Base-by-base conservation (phyloP, 164 flowering plant species). In the Cinnamomum chago region DNA sequence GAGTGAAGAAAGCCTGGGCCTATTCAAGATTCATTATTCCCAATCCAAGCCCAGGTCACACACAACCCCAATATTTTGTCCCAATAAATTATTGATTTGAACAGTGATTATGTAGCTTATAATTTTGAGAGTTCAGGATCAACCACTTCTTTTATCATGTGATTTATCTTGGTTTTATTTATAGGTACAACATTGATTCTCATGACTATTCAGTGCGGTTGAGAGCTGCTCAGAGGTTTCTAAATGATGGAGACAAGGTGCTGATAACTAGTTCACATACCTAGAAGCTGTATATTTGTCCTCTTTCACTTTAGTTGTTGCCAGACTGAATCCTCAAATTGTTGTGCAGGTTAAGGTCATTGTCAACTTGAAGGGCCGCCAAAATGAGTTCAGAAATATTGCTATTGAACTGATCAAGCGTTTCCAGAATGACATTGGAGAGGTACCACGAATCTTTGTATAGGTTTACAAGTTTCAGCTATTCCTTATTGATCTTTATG, bases 171-270 rank as follows among this genome's bases (percentile, higher is more conserved):
- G 27, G 22, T 67, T 52, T 50, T 13, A n/a, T 67, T 28, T 65
- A 70, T 88, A 93, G 99, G 84, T 95, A 92, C 81, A 93, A 88
- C 79, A 93, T 93, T 77, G 98, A 95, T 80, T 82, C 86, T 40
- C 99, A 95, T 83, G 99, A 95, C 83, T 93, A 95, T 80, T 76
- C 89, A 70, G 97, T 93, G 66, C 90, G 96, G 71, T 77, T 93
- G 81, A 93, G 68, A 87, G 90, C 98, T 75, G 96, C 96, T 58
- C 67, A 79, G 84, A 95, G 86, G 83, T 91, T 92, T 82, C 78
- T 92, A 76, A 89, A 82, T 72, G 95, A 88, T 51, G 99, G 98
- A 55, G 89, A 95, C 84, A 93, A 90, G 97, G 99, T 93, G 70
- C 62, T 65, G 52, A 20, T 17, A 28, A 25, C 47, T 11, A 52